Evolutionary conservation across 2,329 filamentous ascomycete species (phyloP).

Genomic region (Mariannaea elegans): DNA sequence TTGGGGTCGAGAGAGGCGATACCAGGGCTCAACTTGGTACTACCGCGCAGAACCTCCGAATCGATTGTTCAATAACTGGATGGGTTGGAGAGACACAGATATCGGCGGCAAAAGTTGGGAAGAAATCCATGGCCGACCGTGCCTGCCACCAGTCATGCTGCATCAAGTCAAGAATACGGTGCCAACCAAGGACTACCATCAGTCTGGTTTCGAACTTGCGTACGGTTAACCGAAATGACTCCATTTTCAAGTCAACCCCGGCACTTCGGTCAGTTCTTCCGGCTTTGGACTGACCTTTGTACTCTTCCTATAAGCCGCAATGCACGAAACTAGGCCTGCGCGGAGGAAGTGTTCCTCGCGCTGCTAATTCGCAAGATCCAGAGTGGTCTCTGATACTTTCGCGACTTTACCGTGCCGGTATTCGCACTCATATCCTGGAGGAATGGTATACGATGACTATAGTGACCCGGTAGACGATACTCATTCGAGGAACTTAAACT

Average conservation of each 20-base stretch:
- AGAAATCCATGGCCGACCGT: constrained; percentile 62
- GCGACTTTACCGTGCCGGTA: neutral
- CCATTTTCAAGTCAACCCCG: constrained; percentile 1
- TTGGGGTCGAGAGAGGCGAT: constrained; percentile 66
- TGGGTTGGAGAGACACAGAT: constrained; percentile 65
- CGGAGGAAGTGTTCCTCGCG: constrained; percentile 2
- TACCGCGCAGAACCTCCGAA: constrained; percentile 66
- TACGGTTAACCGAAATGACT: constrained; percentile 45
- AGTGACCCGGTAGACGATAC: constrained; percentile 27
- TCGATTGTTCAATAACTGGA: constrained; percentile 69
- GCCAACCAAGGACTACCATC: constrained; percentile 56
- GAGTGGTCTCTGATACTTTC: neutral
- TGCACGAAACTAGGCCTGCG: neutral
- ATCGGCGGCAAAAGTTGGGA: constrained; percentile 67
- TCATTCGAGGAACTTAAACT: constrained; percentile 24
- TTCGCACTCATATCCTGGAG: constrained; percentile 1
- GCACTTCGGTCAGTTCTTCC: constrained; percentile 14
- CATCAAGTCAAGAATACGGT: constrained; percentile 68
- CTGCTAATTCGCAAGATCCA: neutral
- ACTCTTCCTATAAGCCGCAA: neutral
- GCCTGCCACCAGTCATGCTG: constrained; percentile 66
- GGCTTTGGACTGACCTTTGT: constrained; percentile 7
- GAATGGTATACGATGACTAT: constrained; percentile 32
- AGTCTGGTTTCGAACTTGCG: constrained; percentile 49
- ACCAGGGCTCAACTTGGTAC: constrained; percentile 69